These are phyloP conservation scores for Serendipita indica DNA, from an alignment of 768 basidiomycete species.

Conservation along the genomic window DNA sequence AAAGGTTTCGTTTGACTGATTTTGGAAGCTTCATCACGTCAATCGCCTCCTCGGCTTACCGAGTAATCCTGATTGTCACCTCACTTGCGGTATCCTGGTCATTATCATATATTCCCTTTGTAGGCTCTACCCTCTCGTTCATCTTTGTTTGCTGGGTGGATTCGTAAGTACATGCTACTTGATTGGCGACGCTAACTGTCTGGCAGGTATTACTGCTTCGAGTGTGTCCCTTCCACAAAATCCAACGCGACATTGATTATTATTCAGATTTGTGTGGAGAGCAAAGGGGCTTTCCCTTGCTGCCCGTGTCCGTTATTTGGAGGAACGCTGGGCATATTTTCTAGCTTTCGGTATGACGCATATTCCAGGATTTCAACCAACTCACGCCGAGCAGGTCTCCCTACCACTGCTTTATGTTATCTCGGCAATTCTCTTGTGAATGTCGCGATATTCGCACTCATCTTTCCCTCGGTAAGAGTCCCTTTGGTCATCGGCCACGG, in stretches of 20 bases:
- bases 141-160: slow-evolving; percentile 76
- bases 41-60: slow-evolving; percentile 68
- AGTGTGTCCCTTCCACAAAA: slow-evolving; percentile 32
- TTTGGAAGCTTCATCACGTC: slow-evolving; percentile 46
- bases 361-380: slow-evolving; percentile 11
- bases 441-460: slow-evolving; percentile 65
- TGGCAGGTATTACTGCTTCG: slow-evolving; percentile 75
- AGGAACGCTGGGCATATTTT: slow-evolving; percentile 84
- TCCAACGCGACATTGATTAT: slow-evolving; percentile 6
- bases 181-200: slow-evolving; percentile 1
- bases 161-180: slow-evolving; percentile 41
- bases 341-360: slow-evolving; percentile 53
- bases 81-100: slow-evolving; percentile 54
- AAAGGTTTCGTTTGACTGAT: slow-evolving; percentile 24
- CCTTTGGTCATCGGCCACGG: neutral
- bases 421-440: slow-evolving; percentile 64
- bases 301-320: slow-evolving; percentile 52
- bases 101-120: slow-evolving; percentile 45
- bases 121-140: slow-evolving; percentile 48
- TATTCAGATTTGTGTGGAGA: slow-evolving; percentile 58
- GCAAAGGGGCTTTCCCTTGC: slow-evolving; percentile 57
- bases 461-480: slow-evolving; percentile 57
- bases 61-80: slow-evolving; percentile 66
- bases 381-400: slow-evolving; percentile 36
- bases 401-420: slow-evolving; percentile 55